These are phyloP conservation scores for Aspergillus clavatus DNA, from an alignment of 2,329 filamentous ascomycete genomes.

Conservation along the genomic window DNA sequence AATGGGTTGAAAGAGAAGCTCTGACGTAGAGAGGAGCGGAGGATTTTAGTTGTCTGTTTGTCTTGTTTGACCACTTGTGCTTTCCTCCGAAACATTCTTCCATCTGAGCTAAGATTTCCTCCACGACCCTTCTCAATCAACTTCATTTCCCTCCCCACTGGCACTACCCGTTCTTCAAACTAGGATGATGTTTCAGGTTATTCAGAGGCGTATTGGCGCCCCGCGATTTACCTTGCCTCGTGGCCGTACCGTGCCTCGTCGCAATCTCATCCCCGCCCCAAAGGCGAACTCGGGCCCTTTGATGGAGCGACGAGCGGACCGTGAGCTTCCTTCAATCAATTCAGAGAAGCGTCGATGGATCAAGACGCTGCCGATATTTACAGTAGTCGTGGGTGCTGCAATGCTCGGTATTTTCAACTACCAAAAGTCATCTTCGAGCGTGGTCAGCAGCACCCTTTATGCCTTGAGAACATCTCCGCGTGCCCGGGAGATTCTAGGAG, in stretches of 20 bases:
- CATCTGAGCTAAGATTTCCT: not conserved
- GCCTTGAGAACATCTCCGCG: constrained; percentile 73
- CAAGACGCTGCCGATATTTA: constrained; percentile 75
- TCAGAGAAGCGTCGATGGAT: constrained; percentile 55
- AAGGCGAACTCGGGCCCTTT: constrained; percentile 48
- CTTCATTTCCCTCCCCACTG: constrained; percentile 5
- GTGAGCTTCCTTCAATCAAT: constrained; percentile 46
- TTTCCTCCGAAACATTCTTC: constrained; percentile 7
- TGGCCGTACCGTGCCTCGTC: constrained; percentile 22
- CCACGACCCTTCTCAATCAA: not conserved
- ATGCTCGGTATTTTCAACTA: constrained; percentile 97
- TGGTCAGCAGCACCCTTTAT: constrained; percentile 86
- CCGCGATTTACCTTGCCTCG: constrained; percentile 10
- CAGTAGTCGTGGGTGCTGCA: constrained; percentile 63
- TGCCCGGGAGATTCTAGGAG: constrained; percentile 74
- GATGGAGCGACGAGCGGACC: constrained; percentile 49
- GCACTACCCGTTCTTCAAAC: not conserved
- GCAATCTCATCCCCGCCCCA: constrained; percentile 49
- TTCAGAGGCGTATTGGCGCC: constrained; percentile 17
- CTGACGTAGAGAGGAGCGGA: not conserved
- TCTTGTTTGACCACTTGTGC: constrained; percentile 24
- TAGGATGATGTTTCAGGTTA: constrained; percentile 16
- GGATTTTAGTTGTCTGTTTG: constrained; percentile 25
- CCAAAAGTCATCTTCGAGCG: constrained; percentile 84
- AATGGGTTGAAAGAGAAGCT: no score